Evolutionary conservation across 768 basidiomycete genomes (phyloP).

Genomic region (Grammothele lineata): DNA sequence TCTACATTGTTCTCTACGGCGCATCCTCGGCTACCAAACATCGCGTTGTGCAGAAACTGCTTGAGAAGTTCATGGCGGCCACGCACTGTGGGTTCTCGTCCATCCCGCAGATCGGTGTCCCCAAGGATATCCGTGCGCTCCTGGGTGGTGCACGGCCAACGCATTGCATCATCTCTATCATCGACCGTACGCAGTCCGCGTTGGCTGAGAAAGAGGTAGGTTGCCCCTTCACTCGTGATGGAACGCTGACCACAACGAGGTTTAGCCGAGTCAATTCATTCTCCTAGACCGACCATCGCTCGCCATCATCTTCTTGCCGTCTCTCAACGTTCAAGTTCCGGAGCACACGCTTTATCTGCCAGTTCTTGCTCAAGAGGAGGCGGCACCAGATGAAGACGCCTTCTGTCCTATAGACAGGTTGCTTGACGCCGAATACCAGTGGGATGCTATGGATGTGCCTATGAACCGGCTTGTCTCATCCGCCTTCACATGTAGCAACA

Average conservation of each 20-base stretch:
- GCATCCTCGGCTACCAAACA: constrained; percentile 54
- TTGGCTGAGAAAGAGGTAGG: constrained; percentile 32
- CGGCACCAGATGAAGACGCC: constrained; percentile 16
- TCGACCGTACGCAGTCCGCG: constrained; percentile 34
- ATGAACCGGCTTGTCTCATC: constrained; percentile 20
- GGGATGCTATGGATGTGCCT: constrained; percentile 26
- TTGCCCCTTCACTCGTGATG: constrained; percentile 23
- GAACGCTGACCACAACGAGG: constrained; percentile 36
- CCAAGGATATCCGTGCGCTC: constrained; percentile 12
- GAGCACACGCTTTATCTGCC: constrained; percentile 56
- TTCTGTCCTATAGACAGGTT: constrained; percentile 21
- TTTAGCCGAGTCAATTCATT: constrained; percentile 38
- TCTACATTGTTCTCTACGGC: constrained; percentile 69
- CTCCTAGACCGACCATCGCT: constrained; percentile 46
- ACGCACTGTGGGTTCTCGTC: constrained; percentile 25
- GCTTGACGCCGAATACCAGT: constrained; percentile 29
- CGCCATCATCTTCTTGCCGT: constrained; percentile 66
- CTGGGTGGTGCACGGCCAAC: constrained; percentile 20
- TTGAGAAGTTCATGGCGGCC: constrained; percentile 49
- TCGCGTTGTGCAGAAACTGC: constrained; percentile 53
- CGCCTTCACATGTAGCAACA: constrained; percentile 13
- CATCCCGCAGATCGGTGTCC: constrained; percentile 14
- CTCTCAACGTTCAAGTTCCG: constrained; percentile 30
- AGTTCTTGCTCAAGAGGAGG: constrained; percentile 34
- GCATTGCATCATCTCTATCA: constrained; percentile 32